Conservation (phyloP, 2,329 filamentous ascomycete species). For the Monosporascus sp. region DNA sequence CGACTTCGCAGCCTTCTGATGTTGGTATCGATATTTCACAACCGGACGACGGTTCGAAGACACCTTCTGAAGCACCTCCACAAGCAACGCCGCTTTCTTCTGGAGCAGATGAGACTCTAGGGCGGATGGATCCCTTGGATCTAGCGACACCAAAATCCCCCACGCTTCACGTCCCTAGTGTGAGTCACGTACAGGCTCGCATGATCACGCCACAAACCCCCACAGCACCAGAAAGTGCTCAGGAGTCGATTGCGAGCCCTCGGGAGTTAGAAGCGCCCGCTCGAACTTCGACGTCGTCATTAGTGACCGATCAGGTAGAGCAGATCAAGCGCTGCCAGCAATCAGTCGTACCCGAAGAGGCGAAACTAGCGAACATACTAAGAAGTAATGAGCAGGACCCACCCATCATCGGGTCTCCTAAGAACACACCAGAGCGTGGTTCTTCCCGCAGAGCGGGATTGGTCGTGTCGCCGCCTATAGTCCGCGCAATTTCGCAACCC, state of each 20-base stretch:
- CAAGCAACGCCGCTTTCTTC: conserved; percentile 28
- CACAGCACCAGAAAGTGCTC: conserved; percentile 14
- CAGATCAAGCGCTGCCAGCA: conserved; percentile 47
- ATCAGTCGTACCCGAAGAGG: conserved; percentile 27
- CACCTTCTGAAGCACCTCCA: conserved; percentile 8
- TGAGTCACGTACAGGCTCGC: conserved; percentile 8
- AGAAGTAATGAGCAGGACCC: conserved; percentile 14
- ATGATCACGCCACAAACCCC: conserved; percentile 13
- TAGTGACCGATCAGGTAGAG: conserved; percentile 26
- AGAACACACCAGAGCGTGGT: conserved; percentile 27
- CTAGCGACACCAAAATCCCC: conserved; percentile 37
- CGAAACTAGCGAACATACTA: conserved; percentile 10
- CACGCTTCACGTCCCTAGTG: conserved; percentile 4
- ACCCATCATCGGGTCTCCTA: conserved; percentile 11
- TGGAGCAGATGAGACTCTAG: conserved; percentile 32
- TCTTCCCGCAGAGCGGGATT: conserved; percentile 40
- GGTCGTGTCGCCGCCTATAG: conserved; percentile 46
- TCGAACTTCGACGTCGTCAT: conserved; percentile 10
- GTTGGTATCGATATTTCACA: conserved; percentile 9
- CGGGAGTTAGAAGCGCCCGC: conserved; percentile 9
- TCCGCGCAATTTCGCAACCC: conserved; percentile 50
- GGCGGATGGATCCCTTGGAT: conserved; percentile 46
- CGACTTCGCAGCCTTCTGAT: conserved; percentile 15
- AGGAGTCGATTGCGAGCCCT: conserved; percentile 13
- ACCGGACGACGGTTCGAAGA: conserved; percentile 8